phyloP scores from a whole-genome alignment of 768 basidiomycete genomes.

The Amanita jacksonii region DNA sequence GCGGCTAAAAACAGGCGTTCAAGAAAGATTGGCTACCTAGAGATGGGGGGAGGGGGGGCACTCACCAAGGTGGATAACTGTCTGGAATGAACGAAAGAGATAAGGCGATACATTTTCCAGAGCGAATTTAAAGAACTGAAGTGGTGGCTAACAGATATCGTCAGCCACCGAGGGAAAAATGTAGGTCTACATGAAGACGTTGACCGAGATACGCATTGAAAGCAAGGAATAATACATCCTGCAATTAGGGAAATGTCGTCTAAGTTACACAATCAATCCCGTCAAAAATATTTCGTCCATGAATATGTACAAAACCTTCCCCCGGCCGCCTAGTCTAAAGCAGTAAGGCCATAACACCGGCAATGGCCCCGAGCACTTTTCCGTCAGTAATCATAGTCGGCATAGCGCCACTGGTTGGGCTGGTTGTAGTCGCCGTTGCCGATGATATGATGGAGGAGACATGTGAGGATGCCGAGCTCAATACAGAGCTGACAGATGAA shows the following conservation, averaged over 20 bases:
- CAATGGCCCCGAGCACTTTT: constrained; percentile 8
- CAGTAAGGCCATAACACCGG: constrained; percentile 8
- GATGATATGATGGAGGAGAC: constrained; percentile 3
- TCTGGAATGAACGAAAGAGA: too few relatives aligned
- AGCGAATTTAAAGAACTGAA: background rate
- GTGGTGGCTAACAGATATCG: too few relatives aligned
- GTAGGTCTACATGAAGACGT: background rate
- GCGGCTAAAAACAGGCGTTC: too few relatives aligned
- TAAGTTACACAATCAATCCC: too few relatives aligned
- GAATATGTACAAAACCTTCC: background rate
- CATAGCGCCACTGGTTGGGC: constrained; percentile 5
- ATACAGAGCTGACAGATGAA: background rate
- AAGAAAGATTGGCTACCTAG: too few relatives aligned
- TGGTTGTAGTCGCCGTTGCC: constrained; percentile 2
- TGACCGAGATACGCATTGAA: background rate
- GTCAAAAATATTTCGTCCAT: background rate
- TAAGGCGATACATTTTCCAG: background rate
- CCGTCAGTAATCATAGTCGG: constrained; percentile 7
- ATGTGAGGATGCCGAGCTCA: constrained; percentile 5
- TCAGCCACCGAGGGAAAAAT: background rate
- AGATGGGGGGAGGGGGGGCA: too few relatives aligned
- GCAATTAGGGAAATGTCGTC: background rate
- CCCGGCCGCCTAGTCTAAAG: background rate
- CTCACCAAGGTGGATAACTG: too few relatives aligned
- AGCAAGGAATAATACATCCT: background rate